A percentile compares a stretch with the other conserved stretches of the same genome.
Conservation (phyloP, 2,329 filamentous ascomycete species). For the Sphaerulina vaccinii region DNA sequence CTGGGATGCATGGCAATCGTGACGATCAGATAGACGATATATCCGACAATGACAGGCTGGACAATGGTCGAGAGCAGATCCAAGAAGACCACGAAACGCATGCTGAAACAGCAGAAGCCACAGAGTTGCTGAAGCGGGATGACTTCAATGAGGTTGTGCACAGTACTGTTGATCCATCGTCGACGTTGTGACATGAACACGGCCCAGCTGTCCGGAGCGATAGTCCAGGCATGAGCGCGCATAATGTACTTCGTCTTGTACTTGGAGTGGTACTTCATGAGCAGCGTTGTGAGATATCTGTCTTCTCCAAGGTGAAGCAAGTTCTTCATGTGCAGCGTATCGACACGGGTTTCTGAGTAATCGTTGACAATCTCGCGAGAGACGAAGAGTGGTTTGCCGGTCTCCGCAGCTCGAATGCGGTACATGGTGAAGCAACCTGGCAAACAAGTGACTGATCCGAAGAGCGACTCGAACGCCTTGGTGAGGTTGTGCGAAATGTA, state of each 20-base stretch:
- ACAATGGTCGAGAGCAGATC: conserved; percentile 90
- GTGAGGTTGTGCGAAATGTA: conserved; percentile 97
- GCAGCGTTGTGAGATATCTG: conserved; percentile 90
- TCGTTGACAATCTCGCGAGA: conserved; percentile 84
- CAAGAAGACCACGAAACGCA: conserved; percentile 96
- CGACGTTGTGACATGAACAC: conserved; percentile 98
- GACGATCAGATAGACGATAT: conserved; percentile 86
- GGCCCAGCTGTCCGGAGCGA: conserved; percentile 88
- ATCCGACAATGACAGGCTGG: conserved; percentile 85
- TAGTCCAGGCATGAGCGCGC: conserved; percentile 90
- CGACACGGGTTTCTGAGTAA: conserved; percentile 90
- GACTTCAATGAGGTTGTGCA: conserved; percentile 95
- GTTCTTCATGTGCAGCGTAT: conserved; percentile 99
- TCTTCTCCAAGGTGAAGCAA: conserved; percentile 94
- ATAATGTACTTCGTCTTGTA: conserved; percentile 99
- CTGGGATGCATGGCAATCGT: conserved; percentile 61
- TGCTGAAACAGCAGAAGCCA: conserved; percentile 99
- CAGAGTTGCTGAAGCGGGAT: conserved; percentile 91
- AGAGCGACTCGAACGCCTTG: conserved; percentile 96
- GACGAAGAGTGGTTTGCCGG: conserved; percentile 93
- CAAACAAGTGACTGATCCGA: conserved; percentile 94
- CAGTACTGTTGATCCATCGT: conserved; percentile 99
- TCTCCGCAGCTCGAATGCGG: conserved; percentile 89
- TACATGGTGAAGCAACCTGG: conserved; percentile 99
- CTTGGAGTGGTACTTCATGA: conserved; percentile 86